A percentile compares a stretch with the other conserved stretches of the same genome.
Evolutionary conservation across 306 rosid genomes (phyloP).

Genomic region (Dryas octopetala): DNA sequence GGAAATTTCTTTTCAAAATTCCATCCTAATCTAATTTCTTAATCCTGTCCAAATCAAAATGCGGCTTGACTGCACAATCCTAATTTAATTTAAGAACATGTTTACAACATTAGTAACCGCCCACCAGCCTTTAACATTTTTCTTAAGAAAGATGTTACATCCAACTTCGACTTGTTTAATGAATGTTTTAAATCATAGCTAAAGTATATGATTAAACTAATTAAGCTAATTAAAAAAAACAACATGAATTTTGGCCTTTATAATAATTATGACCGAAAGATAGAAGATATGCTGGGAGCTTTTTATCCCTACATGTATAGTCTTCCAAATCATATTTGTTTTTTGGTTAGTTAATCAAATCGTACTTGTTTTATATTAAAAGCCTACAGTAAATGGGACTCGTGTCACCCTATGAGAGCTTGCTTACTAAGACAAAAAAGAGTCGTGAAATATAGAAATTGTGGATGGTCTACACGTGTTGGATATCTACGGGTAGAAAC

Average conservation of each 20-base stretch:
- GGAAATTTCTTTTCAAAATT: neutral
- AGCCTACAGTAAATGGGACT: neutral
- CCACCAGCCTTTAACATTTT: slow-evolving; percentile 36
- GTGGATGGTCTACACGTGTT: slow-evolving; percentile 25
- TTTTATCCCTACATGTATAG: slow-evolving; percentile 16
- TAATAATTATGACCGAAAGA: slow-evolving; percentile 30
- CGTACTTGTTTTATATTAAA: no score
- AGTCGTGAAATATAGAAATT: neutral
- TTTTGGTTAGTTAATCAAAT: no score
- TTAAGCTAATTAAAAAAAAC: no score
- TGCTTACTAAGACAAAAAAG: no score
- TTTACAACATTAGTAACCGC: slow-evolving; percentile 22
- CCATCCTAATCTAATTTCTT: slow-evolving; percentile 8
- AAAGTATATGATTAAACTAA: slow-evolving; percentile 3
- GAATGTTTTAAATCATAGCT: neutral
- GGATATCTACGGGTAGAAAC: neutral
- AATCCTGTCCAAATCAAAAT: slow-evolving; percentile 32
- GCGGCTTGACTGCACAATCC: neutral
- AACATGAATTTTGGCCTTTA: slow-evolving; percentile 18
- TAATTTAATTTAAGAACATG: slow-evolving; percentile 7
- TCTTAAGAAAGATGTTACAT: slow-evolving; percentile 15
- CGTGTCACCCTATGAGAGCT: slow-evolving; percentile 14
- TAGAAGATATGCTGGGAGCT: neutral
- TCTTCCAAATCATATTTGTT: neutral
- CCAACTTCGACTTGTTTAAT: slow-evolving; percentile 18